Evolutionary conservation across 2,329 filamentous ascomycete species (phyloP), one percentile per base, ranked within the genome.

Genomic region (Ophiosphaerella korrae): DNA sequence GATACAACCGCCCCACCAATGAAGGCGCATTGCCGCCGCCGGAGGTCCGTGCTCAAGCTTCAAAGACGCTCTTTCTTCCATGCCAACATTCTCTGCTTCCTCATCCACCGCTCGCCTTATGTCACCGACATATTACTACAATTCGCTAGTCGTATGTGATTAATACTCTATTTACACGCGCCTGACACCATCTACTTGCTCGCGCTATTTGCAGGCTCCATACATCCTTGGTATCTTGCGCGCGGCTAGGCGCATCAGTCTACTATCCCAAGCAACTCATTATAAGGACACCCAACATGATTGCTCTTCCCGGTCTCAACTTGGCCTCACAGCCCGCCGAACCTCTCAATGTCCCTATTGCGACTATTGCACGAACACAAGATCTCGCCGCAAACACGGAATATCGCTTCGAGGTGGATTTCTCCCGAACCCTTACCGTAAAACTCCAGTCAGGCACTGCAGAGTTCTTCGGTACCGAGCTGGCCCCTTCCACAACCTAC

Each of bases 381-480:
- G 70, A 74, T 3, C 74, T 81, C 14, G 55, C 70, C 8, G 66
- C 78, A n/a, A 74, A 75, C 55, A 75, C 76, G 33, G 79, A 81
- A 70, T 75, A 70, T 57, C 74, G 74, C 56, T 76, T 76, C 62
- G 74, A 76, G 59, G 72, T 73, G 49, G 49, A 63, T 46, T 75
- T 74, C 64, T 51, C 59, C 2, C 64, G 63, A 24, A 62, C 62
- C 14, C 60, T 75, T 31, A 66, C 64, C 11, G 66, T 81, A 60
- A 75, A 92, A 78, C 80, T 97, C 23, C 76, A 90, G 48, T 85
- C 83, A 31, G 94, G 94, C 54, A 91, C 88, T 1, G 94, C 93
- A 42, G 94, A 99, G 74, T 86, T 96, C 68, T 96, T 97, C 71
- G 94, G 94, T 70, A 92, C 93, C 48, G 94, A 99, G 77, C 88